Percentiles rank a stretch among this genome's conserved stretches.
phyloP scores from a whole-genome alignment of 495 filamentous ascomycete genomes.

The Cercophora scortea region DNA sequence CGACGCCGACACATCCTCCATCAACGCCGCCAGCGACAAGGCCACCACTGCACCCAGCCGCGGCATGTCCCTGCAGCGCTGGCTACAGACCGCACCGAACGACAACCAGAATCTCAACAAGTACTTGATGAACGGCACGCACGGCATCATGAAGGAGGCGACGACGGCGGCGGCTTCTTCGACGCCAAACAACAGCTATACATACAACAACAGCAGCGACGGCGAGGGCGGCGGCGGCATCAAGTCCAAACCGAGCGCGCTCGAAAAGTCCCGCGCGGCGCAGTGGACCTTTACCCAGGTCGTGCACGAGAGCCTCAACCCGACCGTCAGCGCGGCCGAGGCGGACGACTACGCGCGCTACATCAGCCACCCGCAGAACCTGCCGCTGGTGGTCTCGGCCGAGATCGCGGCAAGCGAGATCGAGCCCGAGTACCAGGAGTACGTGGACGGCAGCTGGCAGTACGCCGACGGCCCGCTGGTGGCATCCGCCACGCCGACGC shows the following conservation, averaged over 20 bases:
- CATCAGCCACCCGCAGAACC: slow-evolving; percentile 79
- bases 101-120: slow-evolving; percentile 7
- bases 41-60: slow-evolving; percentile 14
- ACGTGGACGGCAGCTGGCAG: slow-evolving; percentile 52
- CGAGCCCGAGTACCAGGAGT: slow-evolving; percentile 65
- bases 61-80: slow-evolving; percentile 43
- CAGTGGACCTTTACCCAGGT: slow-evolving; percentile 87
- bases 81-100: slow-evolving; percentile 36
- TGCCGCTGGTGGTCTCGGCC: slow-evolving; percentile 77
- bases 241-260: slow-evolving; percentile 32
- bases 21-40: slow-evolving; percentile 25
- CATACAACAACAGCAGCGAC: slow-evolving; percentile 11
- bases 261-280: slow-evolving; percentile 61
- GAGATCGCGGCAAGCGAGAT: slow-evolving; percentile 45
- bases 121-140: slow-evolving; percentile 21
- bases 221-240: background rate
- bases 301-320: slow-evolving; percentile 69
- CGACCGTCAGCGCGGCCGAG: slow-evolving; percentile 64
- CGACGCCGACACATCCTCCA: slow-evolving; percentile 29
- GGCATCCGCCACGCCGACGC: background rate
- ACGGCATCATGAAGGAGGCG: slow-evolving; percentile 41
- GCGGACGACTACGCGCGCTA: slow-evolving; percentile 85
- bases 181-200: slow-evolving; percentile 1
- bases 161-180: background rate
- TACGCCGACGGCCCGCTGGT: slow-evolving; percentile 18